phyloP scores from a whole-genome alignment of 805 yeast species.

The Huiozyma naganishii region DNA sequence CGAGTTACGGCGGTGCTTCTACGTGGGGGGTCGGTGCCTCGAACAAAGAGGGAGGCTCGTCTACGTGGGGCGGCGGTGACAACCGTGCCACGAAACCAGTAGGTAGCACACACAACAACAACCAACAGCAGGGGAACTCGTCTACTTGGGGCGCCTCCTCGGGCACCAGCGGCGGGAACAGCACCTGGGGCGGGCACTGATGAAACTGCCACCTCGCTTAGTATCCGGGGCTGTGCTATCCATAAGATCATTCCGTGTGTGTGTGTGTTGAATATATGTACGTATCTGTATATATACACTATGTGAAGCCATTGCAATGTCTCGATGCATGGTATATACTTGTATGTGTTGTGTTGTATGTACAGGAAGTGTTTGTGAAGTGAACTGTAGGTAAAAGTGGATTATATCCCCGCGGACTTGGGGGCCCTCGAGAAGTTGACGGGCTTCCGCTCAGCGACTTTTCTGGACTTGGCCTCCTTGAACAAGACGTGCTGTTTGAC shows the following conservation, averaged over 20 bases:
- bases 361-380: too few relatives aligned
- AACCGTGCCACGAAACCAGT: slow-evolving; percentile 21
- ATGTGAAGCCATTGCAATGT: too few relatives aligned
- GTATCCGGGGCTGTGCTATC: background rate
- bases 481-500: slow-evolving; percentile 88
- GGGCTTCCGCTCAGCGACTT: slow-evolving; percentile 45
- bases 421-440: slow-evolving; percentile 36
- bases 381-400: too few relatives aligned
- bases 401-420: background rate
- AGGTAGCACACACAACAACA: slow-evolving; percentile 35
- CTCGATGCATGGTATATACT: too few relatives aligned
- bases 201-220: too few relatives aligned
- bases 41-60: slow-evolving; percentile 30
- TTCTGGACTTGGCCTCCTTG: slow-evolving; percentile 80
- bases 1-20: slow-evolving; percentile 33
- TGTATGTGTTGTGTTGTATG: too few relatives aligned
- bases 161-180: background rate
- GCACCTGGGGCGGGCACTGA: background rate
- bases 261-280: too few relatives aligned
- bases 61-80: slow-evolving; percentile 31
- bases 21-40: slow-evolving; percentile 30
- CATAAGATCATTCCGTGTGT: background rate
- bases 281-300: too few relatives aligned
- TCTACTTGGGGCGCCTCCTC: slow-evolving; percentile 26
- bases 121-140: slow-evolving; percentile 22